A percentile compares a stretch with the other conserved stretches of the same genome.
These are phyloP conservation scores for Cerrena zonata DNA, from an alignment of 1,284 basidiomycete genomes.

Conservation along the genomic window DNA sequence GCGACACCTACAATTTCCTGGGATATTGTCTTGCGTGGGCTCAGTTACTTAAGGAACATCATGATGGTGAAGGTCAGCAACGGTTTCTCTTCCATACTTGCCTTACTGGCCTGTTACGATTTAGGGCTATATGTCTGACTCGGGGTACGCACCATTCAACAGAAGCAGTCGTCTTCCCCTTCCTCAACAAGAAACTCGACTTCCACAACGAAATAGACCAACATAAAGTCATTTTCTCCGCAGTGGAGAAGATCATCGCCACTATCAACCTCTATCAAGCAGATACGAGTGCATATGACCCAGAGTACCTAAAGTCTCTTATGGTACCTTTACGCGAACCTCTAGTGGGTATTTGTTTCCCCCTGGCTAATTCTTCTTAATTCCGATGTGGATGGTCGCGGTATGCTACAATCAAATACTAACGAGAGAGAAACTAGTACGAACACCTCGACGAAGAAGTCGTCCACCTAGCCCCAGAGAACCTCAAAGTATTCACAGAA, in stretches of 20 bases:
- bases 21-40: constrained; percentile 37
- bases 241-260: constrained; percentile 24
- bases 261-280: constrained; percentile 21
- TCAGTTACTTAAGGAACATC: constrained; percentile 26
- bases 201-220: constrained; percentile 31
- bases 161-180: constrained; percentile 31
- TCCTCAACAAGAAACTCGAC: constrained; percentile 32
- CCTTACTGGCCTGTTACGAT: background rate
- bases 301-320: constrained; percentile 8
- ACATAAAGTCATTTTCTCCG: constrained; percentile 30
- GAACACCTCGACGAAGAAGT: constrained; percentile 34
- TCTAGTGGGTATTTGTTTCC: constrained; percentile 21
- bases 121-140: no score
- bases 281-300: constrained; percentile 27
- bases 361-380: background rate
- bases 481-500: constrained; percentile 27
- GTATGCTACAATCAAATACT: no score
- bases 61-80: constrained; percentile 27
- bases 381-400: no score
- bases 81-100: background rate
- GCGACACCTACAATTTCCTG: constrained; percentile 36
- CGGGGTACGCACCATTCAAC: background rate
- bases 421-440: no score
- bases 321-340: constrained; percentile 14
- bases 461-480: constrained; percentile 26